phyloP scores from a whole-genome alignment of 495 filamentous ascomycete genomes.

The Aspergillus leporis region DNA sequence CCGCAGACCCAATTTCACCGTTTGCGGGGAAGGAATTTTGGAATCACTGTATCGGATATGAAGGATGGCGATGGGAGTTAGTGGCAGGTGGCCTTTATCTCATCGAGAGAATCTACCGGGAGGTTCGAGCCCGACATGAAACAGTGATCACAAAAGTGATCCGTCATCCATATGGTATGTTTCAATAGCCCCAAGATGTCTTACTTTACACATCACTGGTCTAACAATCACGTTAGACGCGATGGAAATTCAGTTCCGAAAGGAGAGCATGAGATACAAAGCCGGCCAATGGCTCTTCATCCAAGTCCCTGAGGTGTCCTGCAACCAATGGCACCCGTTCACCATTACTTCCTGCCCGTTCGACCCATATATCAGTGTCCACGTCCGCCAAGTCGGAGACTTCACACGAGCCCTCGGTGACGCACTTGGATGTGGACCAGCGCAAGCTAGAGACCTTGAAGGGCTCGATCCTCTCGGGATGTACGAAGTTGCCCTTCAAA shows the following conservation, averaged over 20 bases:
- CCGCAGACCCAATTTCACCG: slow-evolving; percentile 68
- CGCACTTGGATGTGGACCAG: slow-evolving; percentile 84
- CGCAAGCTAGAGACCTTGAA: slow-evolving; percentile 83
- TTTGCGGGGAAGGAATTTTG: slow-evolving; percentile 82
- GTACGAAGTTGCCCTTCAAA: slow-evolving; percentile 96
- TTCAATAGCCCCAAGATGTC: slow-evolving; percentile 1
- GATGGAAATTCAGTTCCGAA: slow-evolving; percentile 95
- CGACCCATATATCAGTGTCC: slow-evolving; percentile 90
- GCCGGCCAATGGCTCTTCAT: slow-evolving; percentile 97
- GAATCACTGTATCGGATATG: slow-evolving; percentile 91
- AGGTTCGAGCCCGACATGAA: slow-evolving; percentile 75
- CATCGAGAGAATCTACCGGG: slow-evolving; percentile 85
- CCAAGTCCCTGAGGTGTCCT: slow-evolving; percentile 84
- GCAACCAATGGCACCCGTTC: slow-evolving; percentile 96
- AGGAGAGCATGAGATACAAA: slow-evolving; percentile 97
- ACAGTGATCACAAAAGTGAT: slow-evolving; percentile 93
- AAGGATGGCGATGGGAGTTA: slow-evolving; percentile 97
- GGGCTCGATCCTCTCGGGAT: slow-evolving; percentile 91
- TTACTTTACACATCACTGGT: slow-evolving; percentile 28
- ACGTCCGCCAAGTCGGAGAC: slow-evolving; percentile 95
- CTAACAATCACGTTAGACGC: slow-evolving; percentile 58
- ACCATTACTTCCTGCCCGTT: slow-evolving; percentile 98
- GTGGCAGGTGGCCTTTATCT: slow-evolving; percentile 85
- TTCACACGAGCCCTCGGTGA: slow-evolving; percentile 88
- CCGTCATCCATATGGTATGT: slow-evolving; percentile 91